Percentiles rank a stretch among this genome's conserved stretches.
Conservation (phyloP, 345 rosid genomes). For the Pseudoturritis turrita region DNA sequence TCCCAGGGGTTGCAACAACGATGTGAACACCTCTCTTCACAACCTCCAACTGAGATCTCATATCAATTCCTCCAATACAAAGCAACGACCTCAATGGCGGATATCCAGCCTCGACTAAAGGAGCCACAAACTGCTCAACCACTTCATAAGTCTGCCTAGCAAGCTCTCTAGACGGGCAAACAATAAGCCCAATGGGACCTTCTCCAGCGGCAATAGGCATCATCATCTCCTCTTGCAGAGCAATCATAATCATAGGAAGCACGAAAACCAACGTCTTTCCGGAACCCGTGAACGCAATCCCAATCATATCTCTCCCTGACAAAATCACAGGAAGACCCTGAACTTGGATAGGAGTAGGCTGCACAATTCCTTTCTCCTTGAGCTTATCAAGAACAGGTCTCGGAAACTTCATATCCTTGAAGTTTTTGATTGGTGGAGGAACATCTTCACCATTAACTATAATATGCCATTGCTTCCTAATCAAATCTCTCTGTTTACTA, state of each 20-base stretch:
- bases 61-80: conserved; percentile 90
- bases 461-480: conserved; percentile 90
- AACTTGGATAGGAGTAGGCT: conserved; percentile 92
- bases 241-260: conserved; percentile 84
- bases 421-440: conserved; percentile 78
- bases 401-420: conserved; percentile 84
- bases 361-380: conserved; percentile 83
- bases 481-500: conserved; percentile 49
- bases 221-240: conserved; percentile 87
- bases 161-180: conserved; percentile 90
- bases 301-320: conserved; percentile 86
- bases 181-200: conserved; percentile 77
- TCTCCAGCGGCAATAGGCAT: conserved; percentile 84
- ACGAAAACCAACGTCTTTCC: conserved; percentile 90
- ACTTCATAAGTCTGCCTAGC: conserved; percentile 91
- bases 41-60: conserved; percentile 83
- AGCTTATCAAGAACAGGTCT: conserved; percentile 58
- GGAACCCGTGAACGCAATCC: conserved; percentile 90
- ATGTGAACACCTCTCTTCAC: conserved; percentile 87
- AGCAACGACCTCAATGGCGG: conserved; percentile 73
- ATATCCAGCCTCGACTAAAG: conserved; percentile 58
- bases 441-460: conserved; percentile 84
- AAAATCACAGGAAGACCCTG: conserved; percentile 92
- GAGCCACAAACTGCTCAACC: conserved; percentile 67
- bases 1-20: conserved; percentile 95